phyloP scores from a whole-genome alignment of 176 grass and related monocot genomes.

The Oryza officinalis region DNA sequence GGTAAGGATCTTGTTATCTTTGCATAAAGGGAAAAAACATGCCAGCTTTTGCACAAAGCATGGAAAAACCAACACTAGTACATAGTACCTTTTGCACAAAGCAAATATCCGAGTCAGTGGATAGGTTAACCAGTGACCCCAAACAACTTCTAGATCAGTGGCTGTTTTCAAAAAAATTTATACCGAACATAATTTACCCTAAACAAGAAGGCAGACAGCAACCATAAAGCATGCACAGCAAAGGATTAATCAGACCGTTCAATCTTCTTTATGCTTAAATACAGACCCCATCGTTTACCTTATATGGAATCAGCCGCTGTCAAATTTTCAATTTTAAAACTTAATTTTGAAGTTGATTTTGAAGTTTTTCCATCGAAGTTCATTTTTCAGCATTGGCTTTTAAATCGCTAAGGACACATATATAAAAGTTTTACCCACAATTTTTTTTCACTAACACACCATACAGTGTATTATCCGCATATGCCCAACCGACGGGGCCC shows the following conservation, averaged over 20 bases:
- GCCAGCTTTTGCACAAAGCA: not conserved
- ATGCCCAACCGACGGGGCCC: no score
- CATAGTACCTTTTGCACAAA: not conserved
- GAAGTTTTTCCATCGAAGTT: no score
- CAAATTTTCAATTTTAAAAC: no score
- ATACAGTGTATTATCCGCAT: no score
- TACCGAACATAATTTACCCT: not conserved
- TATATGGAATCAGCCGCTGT: no score
- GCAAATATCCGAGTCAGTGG: not conserved
- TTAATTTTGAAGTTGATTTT: no score
- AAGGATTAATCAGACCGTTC: not conserved
- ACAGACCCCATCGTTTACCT: no score
- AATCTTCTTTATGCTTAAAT: not conserved
- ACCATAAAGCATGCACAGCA: not conserved
- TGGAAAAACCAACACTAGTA: not conserved
- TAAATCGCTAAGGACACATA: no score
- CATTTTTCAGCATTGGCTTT: no score
- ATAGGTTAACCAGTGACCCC: not conserved
- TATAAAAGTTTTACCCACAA: no score
- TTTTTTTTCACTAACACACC: no score
- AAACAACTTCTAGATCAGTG: not conserved
- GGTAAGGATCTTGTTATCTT: not conserved
- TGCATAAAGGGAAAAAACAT: not conserved
- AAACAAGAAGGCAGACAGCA: not conserved
- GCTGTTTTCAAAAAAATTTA: not conserved